These are phyloP conservation scores for Ogataea hybrid DNA, from an alignment of 1,139 yeast genomes.

Conservation along the genomic window DNA sequence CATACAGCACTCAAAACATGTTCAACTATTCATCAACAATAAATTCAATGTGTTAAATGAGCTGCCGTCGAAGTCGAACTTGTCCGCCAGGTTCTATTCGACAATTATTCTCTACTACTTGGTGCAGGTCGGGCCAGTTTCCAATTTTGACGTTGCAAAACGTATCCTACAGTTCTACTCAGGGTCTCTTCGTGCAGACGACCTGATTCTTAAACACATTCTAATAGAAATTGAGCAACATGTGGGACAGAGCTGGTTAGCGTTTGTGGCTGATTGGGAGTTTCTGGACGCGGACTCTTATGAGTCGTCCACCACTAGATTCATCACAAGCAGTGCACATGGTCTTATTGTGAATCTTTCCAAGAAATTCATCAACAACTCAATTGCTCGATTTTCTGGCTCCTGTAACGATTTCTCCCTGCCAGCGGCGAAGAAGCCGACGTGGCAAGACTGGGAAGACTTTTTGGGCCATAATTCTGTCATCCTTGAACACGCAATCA, in stretches of 20 bases:
- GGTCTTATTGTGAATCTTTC: slow-evolving; percentile 57
- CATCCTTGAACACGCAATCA: slow-evolving; percentile 8
- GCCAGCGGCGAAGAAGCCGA: not conserved
- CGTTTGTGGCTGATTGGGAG: slow-evolving; percentile 64
- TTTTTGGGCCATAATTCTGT: slow-evolving; percentile 30
- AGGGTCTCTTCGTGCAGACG: slow-evolving; percentile 66
- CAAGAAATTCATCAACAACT: slow-evolving; percentile 48
- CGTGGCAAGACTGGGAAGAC: slow-evolving; percentile 28
- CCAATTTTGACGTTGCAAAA: slow-evolving; percentile 47
- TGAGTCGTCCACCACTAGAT: slow-evolving; percentile 43
- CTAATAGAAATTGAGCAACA: slow-evolving; percentile 56
- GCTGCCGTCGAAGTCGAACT: slow-evolving; percentile 28
- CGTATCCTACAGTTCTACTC: slow-evolving; percentile 50
- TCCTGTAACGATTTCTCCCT: slow-evolving; percentile 8
- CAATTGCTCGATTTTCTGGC: slow-evolving; percentile 40
- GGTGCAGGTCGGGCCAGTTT: slow-evolving; percentile 46
- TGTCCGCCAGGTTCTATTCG: slow-evolving; percentile 39
- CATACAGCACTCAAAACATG: slow-evolving; percentile 49
- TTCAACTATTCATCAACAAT: slow-evolving; percentile 66
- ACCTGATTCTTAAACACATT: slow-evolving; percentile 55
- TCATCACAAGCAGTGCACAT: slow-evolving; percentile 43
- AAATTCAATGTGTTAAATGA: slow-evolving; percentile 36
- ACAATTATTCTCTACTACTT: slow-evolving; percentile 44
- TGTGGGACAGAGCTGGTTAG: slow-evolving; percentile 55
- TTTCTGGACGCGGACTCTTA: slow-evolving; percentile 45